Percentiles rank a stretch among this genome's conserved stretches.
Conservation (phyloP, 495 filamentous ascomycete genomes). For the Aspergillus conjunctus region DNA sequence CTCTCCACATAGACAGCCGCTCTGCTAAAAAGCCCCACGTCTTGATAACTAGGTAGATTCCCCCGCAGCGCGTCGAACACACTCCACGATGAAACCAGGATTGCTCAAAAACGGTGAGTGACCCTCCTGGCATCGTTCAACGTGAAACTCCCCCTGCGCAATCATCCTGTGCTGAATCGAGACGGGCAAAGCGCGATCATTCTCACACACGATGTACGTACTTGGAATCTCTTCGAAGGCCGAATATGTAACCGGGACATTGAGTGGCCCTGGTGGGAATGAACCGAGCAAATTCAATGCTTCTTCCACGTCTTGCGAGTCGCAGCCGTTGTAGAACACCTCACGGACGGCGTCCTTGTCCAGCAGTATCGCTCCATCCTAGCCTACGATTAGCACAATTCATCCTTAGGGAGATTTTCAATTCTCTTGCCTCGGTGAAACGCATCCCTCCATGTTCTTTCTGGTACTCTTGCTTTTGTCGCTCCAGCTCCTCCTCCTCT, state of each 20-base stretch:
- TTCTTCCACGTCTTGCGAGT: slow-evolving; percentile 25
- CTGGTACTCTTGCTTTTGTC: slow-evolving; percentile 22
- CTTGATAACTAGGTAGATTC: slow-evolving; percentile 7
- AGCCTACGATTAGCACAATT: neutral
- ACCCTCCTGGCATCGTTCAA: slow-evolving; percentile 34
- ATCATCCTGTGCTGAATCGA: slow-evolving; percentile 31
- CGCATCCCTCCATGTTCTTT: slow-evolving; percentile 24
- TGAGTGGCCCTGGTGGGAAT: slow-evolving; percentile 28
- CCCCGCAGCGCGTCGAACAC: slow-evolving; percentile 28
- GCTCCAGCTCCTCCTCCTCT: slow-evolving; percentile 32
- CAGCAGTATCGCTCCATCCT: slow-evolving; percentile 34
- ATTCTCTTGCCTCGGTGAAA: slow-evolving; percentile 22
- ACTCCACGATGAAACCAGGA: slow-evolving; percentile 29
- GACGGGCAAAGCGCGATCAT: slow-evolving; percentile 34
- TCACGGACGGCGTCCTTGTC: slow-evolving; percentile 20
- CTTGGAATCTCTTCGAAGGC: slow-evolving; percentile 33
- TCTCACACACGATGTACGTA: slow-evolving; percentile 39
- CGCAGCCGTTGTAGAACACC: slow-evolving; percentile 31
- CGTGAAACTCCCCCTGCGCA: slow-evolving; percentile 29
- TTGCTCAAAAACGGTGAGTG: slow-evolving; percentile 38
- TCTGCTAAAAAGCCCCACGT: no score
- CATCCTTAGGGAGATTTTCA: neutral
- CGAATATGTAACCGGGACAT: slow-evolving; percentile 34
- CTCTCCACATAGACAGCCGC: no score
- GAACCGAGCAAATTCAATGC: slow-evolving; percentile 30